phyloP scores from a whole-genome alignment of 139 green algal genomes.

The Chlamydomonas schloesseri region DNA sequence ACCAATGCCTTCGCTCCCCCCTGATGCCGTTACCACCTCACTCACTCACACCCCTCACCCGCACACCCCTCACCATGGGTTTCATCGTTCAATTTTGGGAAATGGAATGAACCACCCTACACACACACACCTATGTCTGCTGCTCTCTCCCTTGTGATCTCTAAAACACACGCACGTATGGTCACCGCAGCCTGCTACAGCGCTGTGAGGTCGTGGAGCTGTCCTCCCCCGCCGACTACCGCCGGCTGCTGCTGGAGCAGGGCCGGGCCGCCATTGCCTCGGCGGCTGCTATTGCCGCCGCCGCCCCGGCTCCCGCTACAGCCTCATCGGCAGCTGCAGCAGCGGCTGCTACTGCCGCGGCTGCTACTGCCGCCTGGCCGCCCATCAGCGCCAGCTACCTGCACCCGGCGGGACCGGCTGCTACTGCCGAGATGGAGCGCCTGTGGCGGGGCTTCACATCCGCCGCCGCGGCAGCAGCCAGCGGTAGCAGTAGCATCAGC shows the following conservation, averaged over 20 bases:
- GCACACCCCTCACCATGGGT: no score
- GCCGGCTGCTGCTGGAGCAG: constrained; percentile 41
- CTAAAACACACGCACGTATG: no score
- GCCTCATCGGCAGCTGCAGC: neutral
- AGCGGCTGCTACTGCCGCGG: neutral
- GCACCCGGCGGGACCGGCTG: neutral
- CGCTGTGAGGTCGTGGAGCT: constrained; percentile 61
- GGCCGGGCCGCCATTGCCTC: constrained; percentile 5
- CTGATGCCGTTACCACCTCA: no score
- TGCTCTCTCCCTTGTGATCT: no score
- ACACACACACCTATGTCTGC: no score
- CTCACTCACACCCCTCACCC: no score
- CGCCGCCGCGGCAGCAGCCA: no score
- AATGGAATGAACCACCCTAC: no score
- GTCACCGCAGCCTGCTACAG: constrained; percentile 32
- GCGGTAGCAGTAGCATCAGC: no score
- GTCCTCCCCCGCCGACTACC: constrained; percentile 59
- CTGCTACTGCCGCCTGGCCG: neutral
- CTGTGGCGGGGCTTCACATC: constrained; percentile 20
- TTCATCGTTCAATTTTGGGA: no score
- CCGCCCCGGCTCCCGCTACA: constrained; percentile 4
- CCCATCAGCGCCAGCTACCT: constrained; percentile 25
- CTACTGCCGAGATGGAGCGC: constrained; percentile 29
- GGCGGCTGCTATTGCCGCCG: no score
- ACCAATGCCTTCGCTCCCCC: no score